A percentile compares a stretch with the other conserved stretches of the same genome.
These are phyloP conservation scores for Hyphodiscus hymeniophilus DNA, from an alignment of 495 filamentous ascomycete genomes.

Conservation along the genomic window DNA sequence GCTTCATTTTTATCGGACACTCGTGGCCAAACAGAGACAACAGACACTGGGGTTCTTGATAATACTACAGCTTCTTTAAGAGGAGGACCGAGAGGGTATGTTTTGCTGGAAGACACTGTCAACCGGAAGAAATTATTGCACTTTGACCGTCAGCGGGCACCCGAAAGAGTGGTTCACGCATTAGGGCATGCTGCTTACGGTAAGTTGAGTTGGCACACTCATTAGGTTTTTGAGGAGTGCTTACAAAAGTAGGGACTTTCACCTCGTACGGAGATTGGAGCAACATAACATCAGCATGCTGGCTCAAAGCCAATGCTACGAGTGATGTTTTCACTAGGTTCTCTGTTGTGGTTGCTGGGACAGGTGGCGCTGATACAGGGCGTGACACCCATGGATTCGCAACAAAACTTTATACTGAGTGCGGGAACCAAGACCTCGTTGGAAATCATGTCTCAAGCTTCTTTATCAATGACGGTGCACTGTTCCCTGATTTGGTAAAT, in stretches of 20 bases:
- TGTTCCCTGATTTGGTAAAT: constrained; percentile 45
- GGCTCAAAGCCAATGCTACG: constrained; percentile 38
- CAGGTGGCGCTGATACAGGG: constrained; percentile 40
- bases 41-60: constrained; percentile 5
- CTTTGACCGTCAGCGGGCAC: constrained; percentile 48
- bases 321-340: constrained; percentile 35
- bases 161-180: constrained; percentile 50
- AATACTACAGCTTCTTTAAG: constrained; percentile 25
- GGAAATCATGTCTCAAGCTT: constrained; percentile 42
- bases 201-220: no score
- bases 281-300: constrained; percentile 46
- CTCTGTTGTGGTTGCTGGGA: constrained; percentile 43
- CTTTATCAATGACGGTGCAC: constrained; percentile 43
- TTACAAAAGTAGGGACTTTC: no score
- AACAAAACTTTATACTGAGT: constrained; percentile 44
- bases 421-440: constrained; percentile 47
- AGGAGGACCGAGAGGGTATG: constrained; percentile 44
- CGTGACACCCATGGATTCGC: constrained; percentile 50
- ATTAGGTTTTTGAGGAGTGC: no score
- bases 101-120: constrained; percentile 49
- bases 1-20: constrained; percentile 1
- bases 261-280: constrained; percentile 47
- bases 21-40: constrained; percentile 4
- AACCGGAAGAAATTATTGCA: constrained; percentile 51
- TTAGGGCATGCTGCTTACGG: constrained; percentile 48